These are phyloP conservation scores for Malassezia vespertilionis DNA, from an alignment of 1,284 basidiomycete genomes.

Conservation along the genomic window DNA sequence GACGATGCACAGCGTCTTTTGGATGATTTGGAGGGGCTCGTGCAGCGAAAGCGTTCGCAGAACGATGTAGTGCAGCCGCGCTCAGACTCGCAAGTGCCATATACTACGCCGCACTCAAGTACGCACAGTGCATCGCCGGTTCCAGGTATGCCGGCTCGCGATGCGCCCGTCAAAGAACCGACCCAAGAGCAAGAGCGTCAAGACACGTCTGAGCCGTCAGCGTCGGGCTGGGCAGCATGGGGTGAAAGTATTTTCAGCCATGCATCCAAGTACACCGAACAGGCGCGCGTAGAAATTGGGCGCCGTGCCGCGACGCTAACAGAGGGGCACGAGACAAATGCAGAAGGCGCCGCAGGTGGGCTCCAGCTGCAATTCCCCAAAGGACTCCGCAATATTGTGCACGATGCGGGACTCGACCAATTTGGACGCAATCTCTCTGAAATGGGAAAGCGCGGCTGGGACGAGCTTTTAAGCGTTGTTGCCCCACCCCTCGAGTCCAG, in stretches of 20 bases:
- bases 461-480: conserved; percentile 82
- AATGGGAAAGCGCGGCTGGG: conserved; percentile 37
- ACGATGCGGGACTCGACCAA: conserved; percentile 33
- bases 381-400: conserved; percentile 32
- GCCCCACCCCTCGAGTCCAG: conserved; percentile 96
- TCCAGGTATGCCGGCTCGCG: too few relatives aligned
- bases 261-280: conserved; percentile 41
- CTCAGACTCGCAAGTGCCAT: too few relatives aligned
- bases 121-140: too few relatives aligned
- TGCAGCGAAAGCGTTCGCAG: conserved; percentile 29
- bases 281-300: conserved; percentile 41
- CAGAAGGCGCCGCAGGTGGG: not conserved
- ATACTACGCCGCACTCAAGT: too few relatives aligned
- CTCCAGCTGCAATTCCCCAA: conserved; percentile 24
- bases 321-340: not conserved
- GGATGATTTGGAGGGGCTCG: conserved; percentile 43
- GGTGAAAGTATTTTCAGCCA: conserved; percentile 50
- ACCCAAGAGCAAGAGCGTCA: too few relatives aligned
- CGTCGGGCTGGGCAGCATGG: conserved; percentile 57
- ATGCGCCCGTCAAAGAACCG: too few relatives aligned
- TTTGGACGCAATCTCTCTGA: conserved; percentile 33
- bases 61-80: too few relatives aligned
- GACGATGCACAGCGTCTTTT: conserved; percentile 43
- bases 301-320: conserved; percentile 25
- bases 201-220: too few relatives aligned